These are phyloP conservation scores for Avena atlantica DNA, from an alignment of 176 grass and related monocot genomes.

Conservation along the genomic window DNA sequence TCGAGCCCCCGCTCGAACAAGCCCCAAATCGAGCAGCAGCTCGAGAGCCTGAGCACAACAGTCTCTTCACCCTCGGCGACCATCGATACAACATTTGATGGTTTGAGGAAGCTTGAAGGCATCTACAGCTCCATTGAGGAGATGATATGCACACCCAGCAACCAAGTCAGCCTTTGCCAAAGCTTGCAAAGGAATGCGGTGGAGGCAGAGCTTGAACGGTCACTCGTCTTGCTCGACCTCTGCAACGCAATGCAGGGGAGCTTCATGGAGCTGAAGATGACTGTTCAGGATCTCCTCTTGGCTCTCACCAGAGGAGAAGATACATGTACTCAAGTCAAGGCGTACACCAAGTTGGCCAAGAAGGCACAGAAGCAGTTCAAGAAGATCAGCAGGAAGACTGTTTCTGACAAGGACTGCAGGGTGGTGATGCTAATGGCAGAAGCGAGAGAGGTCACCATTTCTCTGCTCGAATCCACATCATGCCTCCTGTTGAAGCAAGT, in stretches of 20 bases:
- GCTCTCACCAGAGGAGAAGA: conserved; percentile 45
- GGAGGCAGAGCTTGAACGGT: conserved; percentile 45
- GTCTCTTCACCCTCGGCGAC: conserved; percentile 32
- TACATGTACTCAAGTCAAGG: conserved; percentile 18
- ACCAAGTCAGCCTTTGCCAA: too few species aligned
- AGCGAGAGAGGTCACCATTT: conserved; percentile 40
- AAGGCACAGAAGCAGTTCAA: background rate
- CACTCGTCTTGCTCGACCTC: conserved; percentile 52
- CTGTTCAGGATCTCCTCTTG: conserved; percentile 31
- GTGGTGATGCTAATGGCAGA: conserved; percentile 43
- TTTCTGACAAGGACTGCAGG: conserved; percentile 34
- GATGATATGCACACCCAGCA: conserved; percentile 33
- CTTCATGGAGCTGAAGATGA: conserved; percentile 52
- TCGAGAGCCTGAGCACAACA: too few species aligned
- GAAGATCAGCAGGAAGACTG: conserved; percentile 39
- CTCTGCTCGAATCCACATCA: conserved; percentile 35
- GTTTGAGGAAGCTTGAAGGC: too few species aligned
- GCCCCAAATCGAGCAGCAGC: too few species aligned
- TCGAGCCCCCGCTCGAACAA: too few species aligned
- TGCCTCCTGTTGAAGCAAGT: conserved; percentile 39
- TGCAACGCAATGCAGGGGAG: conserved; percentile 44
- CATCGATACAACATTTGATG: background rate
- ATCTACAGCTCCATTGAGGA: conserved; percentile 31
- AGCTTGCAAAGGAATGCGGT: too few species aligned
- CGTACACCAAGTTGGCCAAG: conserved; percentile 37